Percentiles rank a stretch among this genome's conserved stretches.
Conservation (phyloP, 2,329 filamentous ascomycete species). For the Beauveria sp. region DNA sequence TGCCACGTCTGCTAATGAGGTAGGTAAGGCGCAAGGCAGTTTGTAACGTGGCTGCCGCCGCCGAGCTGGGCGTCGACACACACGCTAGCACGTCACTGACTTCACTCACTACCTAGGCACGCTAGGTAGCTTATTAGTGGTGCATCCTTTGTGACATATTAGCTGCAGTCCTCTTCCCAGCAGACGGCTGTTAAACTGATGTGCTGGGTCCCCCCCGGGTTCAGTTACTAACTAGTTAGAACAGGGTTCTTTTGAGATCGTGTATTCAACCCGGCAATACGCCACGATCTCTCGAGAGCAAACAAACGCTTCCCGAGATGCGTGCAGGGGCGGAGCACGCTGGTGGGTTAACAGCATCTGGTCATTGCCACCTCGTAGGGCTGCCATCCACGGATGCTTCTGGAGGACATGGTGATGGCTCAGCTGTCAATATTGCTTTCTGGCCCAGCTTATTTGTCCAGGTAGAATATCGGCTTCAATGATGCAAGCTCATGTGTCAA, state of each 20-base stretch:
- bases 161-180: neutral
- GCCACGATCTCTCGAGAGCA: constrained; percentile 7
- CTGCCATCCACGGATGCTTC: neutral
- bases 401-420: neutral
- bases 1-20: neutral
- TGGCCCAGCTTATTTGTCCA: neutral
- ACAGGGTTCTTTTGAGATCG: constrained; percentile 3
- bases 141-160: neutral
- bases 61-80: neutral
- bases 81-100: neutral
- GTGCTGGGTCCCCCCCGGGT: neutral
- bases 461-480: neutral
- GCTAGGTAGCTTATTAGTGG: neutral
- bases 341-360: neutral
- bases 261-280: constrained; percentile 1
- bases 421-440: neutral
- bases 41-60: neutral
- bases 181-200: neutral
- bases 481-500: neutral
- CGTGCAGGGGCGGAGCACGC: constrained; percentile 1
- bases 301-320: neutral
- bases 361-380: neutral
- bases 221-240: neutral
- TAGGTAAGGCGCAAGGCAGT: neutral
- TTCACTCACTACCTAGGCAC: neutral